Percentiles rank a stretch among this genome's conserved stretches.
phyloP scores from a whole-genome alignment of 2,329 filamentous ascomycete species.

The Penicillium janthinellum region DNA sequence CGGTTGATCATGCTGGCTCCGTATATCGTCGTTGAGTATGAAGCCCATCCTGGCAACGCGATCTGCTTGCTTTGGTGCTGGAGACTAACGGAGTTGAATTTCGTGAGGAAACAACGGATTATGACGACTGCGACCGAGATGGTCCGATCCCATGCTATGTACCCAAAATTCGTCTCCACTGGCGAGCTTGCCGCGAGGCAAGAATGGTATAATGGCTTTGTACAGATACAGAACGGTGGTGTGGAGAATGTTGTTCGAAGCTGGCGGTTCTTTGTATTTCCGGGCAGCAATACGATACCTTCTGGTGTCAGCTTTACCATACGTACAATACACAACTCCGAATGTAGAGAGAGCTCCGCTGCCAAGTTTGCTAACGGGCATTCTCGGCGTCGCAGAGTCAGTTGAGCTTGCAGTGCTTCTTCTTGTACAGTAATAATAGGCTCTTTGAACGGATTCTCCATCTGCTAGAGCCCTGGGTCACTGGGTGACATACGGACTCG shows the following conservation, averaged over 20 bases:
- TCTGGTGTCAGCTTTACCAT: not conserved
- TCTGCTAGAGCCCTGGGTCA: too few relatives aligned
- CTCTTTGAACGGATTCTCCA: too few relatives aligned
- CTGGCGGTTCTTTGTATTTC: not conserved
- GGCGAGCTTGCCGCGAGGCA: constrained; percentile 13
- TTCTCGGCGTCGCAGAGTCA: not conserved
- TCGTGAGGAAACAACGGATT: constrained; percentile 8
- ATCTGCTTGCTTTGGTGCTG: constrained; percentile 2
- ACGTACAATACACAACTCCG: not conserved
- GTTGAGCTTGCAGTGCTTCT: not conserved
- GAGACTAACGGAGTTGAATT: constrained; percentile 7
- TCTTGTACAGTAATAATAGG: too few relatives aligned
- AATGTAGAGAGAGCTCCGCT: not conserved
- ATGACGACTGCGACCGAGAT: constrained; percentile 10
- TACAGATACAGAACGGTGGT: not conserved
- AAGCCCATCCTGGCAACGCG: constrained; percentile 21
- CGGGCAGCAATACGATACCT: not conserved
- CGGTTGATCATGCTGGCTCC: constrained; percentile 2
- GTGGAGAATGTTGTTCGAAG: constrained; percentile 12
- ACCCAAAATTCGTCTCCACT: constrained; percentile 16
- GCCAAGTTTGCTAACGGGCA: not conserved
- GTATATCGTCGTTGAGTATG: constrained; percentile 18
- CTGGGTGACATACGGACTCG: not conserved
- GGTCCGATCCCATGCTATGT: constrained; percentile 19
- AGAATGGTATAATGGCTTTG: not conserved